A percentile compares a stretch with the other conserved stretches of the same genome.
Conservation (phyloP, 768 basidiomycete genomes). For the Cytidiella melzeri region DNA sequence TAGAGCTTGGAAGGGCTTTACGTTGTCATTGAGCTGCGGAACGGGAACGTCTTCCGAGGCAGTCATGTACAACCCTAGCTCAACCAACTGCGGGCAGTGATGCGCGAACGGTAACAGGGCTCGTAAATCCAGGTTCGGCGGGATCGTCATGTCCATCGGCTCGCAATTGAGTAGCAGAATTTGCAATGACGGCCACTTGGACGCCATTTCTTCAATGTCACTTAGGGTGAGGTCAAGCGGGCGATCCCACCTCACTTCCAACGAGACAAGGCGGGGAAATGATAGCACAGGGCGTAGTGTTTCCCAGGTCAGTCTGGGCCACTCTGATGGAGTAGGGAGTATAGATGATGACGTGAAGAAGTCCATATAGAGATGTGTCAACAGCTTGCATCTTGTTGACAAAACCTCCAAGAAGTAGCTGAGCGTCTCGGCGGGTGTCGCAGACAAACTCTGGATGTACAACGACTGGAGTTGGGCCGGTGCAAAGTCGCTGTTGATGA, state of each 20-base stretch:
- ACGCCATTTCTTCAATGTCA: conserved; percentile 26
- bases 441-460: conserved; percentile 42
- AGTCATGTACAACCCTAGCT: conserved; percentile 32
- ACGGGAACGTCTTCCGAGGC: conserved; percentile 15
- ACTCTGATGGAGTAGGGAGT: conserved; percentile 1
- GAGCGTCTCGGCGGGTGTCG: conserved; percentile 38
- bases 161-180: conserved; percentile 20
- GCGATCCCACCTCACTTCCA: conserved; percentile 25
- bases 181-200: conserved; percentile 22
- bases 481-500: conserved; percentile 38
- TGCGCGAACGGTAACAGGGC: conserved; percentile 35
- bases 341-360: conserved; percentile 15
- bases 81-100: conserved; percentile 32
- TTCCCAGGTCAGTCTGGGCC: conserved; percentile 26
- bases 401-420: conserved; percentile 38
- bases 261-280: conserved; percentile 26
- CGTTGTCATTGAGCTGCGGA: neutral
- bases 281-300: conserved; percentile 32
- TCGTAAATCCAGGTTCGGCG: conserved; percentile 29
- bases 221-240: conserved; percentile 21
- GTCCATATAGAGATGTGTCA: conserved; percentile 38
- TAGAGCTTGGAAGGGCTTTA: conserved; percentile 17
- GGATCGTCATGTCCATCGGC: conserved; percentile 15
- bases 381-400: conserved; percentile 40
- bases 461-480: conserved; percentile 46